These are phyloP conservation scores for Uronychia setigera DNA, from an alignment of 73 alveolate genomes.

Conservation along the genomic window DNA sequence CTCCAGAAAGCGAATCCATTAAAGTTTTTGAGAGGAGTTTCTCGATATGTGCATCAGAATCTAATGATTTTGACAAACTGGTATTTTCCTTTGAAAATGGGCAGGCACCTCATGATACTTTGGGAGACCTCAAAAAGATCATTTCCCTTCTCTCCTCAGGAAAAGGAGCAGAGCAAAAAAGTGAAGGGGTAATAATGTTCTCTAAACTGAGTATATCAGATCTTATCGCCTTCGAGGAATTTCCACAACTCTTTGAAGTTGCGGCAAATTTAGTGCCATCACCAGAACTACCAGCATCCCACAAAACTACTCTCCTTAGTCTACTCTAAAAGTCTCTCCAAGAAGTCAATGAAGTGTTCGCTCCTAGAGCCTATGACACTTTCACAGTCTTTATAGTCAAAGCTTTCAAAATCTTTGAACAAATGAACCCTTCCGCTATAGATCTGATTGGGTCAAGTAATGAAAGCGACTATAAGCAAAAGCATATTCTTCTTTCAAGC, in stretches of 20 bases:
- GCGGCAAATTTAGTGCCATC: neutral
- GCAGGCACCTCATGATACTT: neutral
- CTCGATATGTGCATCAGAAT: neutral
- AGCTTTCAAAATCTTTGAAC: neutral
- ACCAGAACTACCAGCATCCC: neutral
- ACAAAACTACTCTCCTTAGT: neutral
- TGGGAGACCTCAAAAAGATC: neutral
- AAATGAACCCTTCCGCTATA: neutral
- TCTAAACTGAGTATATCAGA: neutral
- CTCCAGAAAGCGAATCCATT: neutral
- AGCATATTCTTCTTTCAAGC: neutral
- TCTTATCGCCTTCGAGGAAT: neutral
- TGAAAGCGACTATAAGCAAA: neutral
- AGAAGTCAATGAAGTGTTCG: neutral
- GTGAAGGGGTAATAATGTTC: neutral
- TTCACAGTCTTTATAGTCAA: neutral
- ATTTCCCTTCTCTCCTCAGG: conserved; percentile 1
- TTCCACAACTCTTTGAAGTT: neutral
- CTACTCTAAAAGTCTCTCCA: neutral
- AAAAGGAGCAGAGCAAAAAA: neutral
- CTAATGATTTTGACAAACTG: neutral
- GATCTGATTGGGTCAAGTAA: neutral
- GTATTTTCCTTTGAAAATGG: neutral
- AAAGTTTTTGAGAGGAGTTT: neutral
- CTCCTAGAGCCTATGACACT: neutral